Percentiles rank a stretch among this genome's conserved stretches.
Conservation (phyloP, 2,329 filamentous ascomycete genomes). For the Monosporascus sp. region DNA sequence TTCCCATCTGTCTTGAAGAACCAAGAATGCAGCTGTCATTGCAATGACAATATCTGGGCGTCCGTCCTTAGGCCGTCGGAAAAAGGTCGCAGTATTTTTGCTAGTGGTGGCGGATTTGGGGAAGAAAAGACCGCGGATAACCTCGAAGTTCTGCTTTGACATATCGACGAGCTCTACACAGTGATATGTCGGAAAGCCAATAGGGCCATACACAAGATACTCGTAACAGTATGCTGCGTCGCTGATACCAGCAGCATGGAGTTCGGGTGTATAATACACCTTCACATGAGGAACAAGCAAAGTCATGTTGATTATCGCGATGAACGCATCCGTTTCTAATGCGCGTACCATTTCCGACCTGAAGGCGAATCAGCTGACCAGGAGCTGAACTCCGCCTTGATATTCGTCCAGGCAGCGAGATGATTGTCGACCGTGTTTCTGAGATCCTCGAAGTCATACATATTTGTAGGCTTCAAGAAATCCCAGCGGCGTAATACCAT, state of each 20-base stretch:
- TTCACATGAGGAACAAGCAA: constrained; percentile 1
- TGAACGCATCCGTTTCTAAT: neutral
- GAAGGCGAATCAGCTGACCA: neutral
- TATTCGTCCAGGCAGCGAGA: neutral
- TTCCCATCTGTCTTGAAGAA: neutral
- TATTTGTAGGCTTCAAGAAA: neutral
- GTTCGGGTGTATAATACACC: constrained; percentile 1
- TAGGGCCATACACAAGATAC: constrained; percentile 7
- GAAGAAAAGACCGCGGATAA: neutral
- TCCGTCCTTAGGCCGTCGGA: neutral
- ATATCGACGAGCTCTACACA: constrained; percentile 1
- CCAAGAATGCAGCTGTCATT: neutral
- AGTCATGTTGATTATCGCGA: constrained; percentile 6
- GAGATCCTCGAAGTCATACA: neutral
- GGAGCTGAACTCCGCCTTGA: neutral
- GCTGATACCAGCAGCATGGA: constrained; percentile 1
- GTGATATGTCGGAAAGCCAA: constrained; percentile 4
- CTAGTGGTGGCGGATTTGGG: no score
- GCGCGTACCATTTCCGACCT: neutral
- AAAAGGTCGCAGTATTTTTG: neutral
- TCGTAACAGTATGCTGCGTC: neutral
- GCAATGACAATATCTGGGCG: neutral
- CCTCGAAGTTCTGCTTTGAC: neutral
- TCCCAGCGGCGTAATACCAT: neutral
- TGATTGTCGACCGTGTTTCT: neutral